Base-by-base conservation (phyloP, 2,329 filamentous ascomycete genomes). In the Orbilia ellipsospora region DNA sequence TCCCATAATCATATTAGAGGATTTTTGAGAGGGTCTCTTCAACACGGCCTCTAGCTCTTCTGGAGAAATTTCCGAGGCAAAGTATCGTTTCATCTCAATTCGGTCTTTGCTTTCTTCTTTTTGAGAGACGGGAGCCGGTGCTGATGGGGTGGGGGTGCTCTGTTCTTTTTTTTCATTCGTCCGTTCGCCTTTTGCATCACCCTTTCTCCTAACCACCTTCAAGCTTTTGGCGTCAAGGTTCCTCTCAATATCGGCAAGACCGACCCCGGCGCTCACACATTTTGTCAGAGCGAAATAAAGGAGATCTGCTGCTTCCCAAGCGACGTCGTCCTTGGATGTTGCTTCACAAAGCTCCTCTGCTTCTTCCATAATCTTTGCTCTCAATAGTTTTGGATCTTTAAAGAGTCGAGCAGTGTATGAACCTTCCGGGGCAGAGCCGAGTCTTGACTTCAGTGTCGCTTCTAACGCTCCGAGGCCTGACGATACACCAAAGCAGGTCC, bases 291-390 rank as follows among this genome's bases (percentile, higher is more conserved):
- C 93, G 85, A 99, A 99, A 84, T 98, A 99, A 63, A 99, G 89
- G 67, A 99, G 85, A 81, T 99, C 95, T 0, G 95, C 95, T 7
- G 95, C 93, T 83, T 99, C 95, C 77, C 96, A 96, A 1, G 95
- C 93, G 77, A 97, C 88, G 13, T 98, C 92, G 77, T 94, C 87
- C 75, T 92, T 91, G 0, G 89, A 90, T 78, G 89, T 89, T 15
- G 95, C 94, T 78, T 95, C 89, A 81, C 94, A 97, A 50, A 99
- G 87, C 84, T 99, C 95, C 80, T 96, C 92, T 0, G 95, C 95
- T 82, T 99, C 95, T 83, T 99, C 95, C 89, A 98, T 96, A 67
- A 99, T 97, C 86, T 99, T 99, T 2, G 95, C 95, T 51, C 92
- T 88, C 64, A 97, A 84, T 66, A 99, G 87, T 82, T 96, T 94